These are phyloP conservation scores for Alectoria sarmentosa DNA, from an alignment of 495 filamentous ascomycete species.

Conservation along the genomic window DNA sequence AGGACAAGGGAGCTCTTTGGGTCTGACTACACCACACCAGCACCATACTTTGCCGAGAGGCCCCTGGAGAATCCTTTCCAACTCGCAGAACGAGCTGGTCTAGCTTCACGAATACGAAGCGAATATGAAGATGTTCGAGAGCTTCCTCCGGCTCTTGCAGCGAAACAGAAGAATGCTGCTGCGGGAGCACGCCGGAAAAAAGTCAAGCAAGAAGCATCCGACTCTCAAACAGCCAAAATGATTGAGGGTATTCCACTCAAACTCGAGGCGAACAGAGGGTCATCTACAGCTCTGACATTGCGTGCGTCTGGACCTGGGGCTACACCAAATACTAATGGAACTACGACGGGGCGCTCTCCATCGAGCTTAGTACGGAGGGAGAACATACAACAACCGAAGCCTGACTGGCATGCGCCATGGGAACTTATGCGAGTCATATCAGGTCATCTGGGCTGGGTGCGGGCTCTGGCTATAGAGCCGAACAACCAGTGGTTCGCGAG, in stretches of 20 bases:
- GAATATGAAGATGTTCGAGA: slow-evolving; percentile 81
- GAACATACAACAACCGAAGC: slow-evolving; percentile 65
- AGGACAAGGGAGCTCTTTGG: slow-evolving; percentile 61
- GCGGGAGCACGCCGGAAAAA: slow-evolving; percentile 55
- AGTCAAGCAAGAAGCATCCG: slow-evolving; percentile 39
- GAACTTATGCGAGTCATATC: slow-evolving; percentile 97
- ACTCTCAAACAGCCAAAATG: slow-evolving; percentile 57
- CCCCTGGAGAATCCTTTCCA: slow-evolving; percentile 26
- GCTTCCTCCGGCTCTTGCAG: slow-evolving; percentile 76
- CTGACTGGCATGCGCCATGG: slow-evolving; percentile 96
- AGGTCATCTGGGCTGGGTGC: slow-evolving; percentile 94
- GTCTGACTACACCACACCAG: slow-evolving; percentile 48
- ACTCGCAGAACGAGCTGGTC: slow-evolving; percentile 41
- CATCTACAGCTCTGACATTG: slow-evolving; percentile 55
- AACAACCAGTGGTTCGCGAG: slow-evolving; percentile 98
- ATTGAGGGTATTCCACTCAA: slow-evolving; percentile 58
- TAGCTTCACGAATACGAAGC: slow-evolving; percentile 55
- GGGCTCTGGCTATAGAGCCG: slow-evolving; percentile 83
- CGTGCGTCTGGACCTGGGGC: slow-evolving; percentile 21
- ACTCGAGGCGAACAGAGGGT: slow-evolving; percentile 30
- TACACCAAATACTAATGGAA: slow-evolving; percentile 39
- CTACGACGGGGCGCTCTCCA: slow-evolving; percentile 41
- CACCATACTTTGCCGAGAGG: slow-evolving; percentile 32
- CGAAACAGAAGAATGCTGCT: slow-evolving; percentile 64
- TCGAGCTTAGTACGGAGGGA: slow-evolving; percentile 60